Percentiles rank a stretch among this genome's conserved stretches.
Conservation (phyloP, 352 stramenopile genomes). For the Phytophthora litchii region DNA sequence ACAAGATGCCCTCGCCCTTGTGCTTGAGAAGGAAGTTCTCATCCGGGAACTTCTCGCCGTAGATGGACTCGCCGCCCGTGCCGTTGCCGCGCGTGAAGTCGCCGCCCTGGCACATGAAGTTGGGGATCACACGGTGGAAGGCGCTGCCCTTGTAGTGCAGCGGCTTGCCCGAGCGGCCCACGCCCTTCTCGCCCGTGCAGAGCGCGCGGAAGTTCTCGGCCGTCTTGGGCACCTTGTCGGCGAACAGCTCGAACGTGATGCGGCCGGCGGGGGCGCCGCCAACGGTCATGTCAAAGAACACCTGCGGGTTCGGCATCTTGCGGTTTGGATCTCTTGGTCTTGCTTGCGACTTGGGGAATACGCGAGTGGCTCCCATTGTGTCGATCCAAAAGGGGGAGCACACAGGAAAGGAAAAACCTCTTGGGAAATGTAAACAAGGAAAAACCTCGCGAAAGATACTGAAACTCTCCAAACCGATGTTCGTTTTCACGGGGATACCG, state of each 20-base stretch:
- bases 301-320: constrained; percentile 89
- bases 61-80: constrained; percentile 95
- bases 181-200: constrained; percentile 98
- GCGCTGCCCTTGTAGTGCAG: constrained; percentile 86
- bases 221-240: constrained; percentile 92
- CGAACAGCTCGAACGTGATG: constrained; percentile 90
- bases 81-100: constrained; percentile 96
- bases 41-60: constrained; percentile 95
- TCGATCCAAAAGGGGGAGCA: constrained; percentile 6
- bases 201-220: constrained; percentile 98
- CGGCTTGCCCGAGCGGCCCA: constrained; percentile 76
- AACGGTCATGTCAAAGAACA: constrained; percentile 99
- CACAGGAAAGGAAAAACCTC: constrained; percentile 29
- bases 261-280: constrained; percentile 89
- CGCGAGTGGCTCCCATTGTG: constrained; percentile 26
- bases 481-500: constrained; percentile 7
- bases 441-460: constrained; percentile 37
- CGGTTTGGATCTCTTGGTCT: constrained; percentile 18
- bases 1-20: constrained; percentile 91
- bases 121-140: constrained; percentile 94
- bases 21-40: constrained; percentile 96
- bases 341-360: constrained; percentile 44
- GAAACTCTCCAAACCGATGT: constrained; percentile 10
- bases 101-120: constrained; percentile 97
- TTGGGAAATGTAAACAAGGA: background rate